Conservation (phyloP, 257 asterid species). For the Solanum megistacrolobum region DNA sequence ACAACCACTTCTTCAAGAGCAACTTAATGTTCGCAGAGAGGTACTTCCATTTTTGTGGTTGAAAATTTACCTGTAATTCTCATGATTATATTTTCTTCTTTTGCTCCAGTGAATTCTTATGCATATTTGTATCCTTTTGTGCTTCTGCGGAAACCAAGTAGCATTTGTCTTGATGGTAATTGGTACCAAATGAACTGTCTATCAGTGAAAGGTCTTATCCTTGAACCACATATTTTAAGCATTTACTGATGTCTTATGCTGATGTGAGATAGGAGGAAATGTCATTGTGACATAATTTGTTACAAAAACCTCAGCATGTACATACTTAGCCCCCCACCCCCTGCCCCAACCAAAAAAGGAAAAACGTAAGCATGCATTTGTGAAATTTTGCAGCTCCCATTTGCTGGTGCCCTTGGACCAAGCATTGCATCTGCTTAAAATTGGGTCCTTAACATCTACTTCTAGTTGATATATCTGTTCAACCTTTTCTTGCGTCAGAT, state of each 20-base stretch:
- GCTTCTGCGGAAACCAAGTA: neutral
- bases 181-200: neutral
- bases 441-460: neutral
- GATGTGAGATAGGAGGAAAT: neutral
- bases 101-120: neutral
- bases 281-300: neutral
- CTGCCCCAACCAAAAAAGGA: neutral
- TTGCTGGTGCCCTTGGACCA: neutral
- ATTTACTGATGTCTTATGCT: neutral
- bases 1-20: constrained; percentile 75
- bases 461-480: neutral
- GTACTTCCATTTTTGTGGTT: constrained; percentile 24
- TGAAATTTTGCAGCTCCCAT: neutral
- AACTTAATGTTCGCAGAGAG: constrained; percentile 79
- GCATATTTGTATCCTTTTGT: neutral
- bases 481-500: neutral
- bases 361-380: neutral
- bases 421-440: neutral
- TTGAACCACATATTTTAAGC: neutral
- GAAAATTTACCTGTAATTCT: neutral
- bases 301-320: neutral
- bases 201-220: neutral
- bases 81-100: constrained; percentile 5
- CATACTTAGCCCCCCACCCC: neutral
- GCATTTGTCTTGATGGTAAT: neutral